phyloP scores from a whole-genome alignment of 768 basidiomycete genomes.

The Hypsizygus marmoreus region DNA sequence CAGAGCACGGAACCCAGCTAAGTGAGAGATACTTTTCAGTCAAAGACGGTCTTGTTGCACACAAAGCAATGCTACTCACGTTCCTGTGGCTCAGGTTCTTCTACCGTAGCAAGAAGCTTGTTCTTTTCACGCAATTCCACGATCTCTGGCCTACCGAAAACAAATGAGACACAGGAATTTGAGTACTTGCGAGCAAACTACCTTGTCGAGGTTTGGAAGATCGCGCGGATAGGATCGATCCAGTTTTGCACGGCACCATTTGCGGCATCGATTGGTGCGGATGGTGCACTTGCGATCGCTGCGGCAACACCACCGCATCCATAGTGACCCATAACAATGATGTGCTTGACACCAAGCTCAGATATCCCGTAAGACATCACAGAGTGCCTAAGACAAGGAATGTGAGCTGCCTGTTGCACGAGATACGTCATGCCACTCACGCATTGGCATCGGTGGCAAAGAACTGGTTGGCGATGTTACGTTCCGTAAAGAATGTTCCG shows the following conservation, averaged over 20 bases:
- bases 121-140: conserved; percentile 14
- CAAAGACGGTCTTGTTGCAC: background rate
- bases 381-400: conserved; percentile 10
- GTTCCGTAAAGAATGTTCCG: conserved; percentile 21
- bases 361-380: conserved; percentile 19
- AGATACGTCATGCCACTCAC: conserved; percentile 2
- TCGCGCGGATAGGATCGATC: conserved; percentile 21
- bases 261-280: conserved; percentile 4
- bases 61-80: conserved; percentile 7
- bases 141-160: conserved; percentile 23
- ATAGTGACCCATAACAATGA: conserved; percentile 26
- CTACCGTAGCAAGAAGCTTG: conserved; percentile 2
- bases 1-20: conserved; percentile 23
- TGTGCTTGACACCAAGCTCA: conserved; percentile 17
- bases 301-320: conserved; percentile 25
- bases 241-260: conserved; percentile 18
- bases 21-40: background rate
- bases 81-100: conserved; percentile 15
- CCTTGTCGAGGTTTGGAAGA: conserved; percentile 20
- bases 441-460: conserved; percentile 14
- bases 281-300: conserved; percentile 15
- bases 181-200: conserved; percentile 4
- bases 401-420: background rate
- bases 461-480: conserved; percentile 25
- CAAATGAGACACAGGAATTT: too few species aligned